Evolutionary conservation across 140 eudicot genomes (phyloP).

Genomic region (Oenanthe javanica): DNA sequence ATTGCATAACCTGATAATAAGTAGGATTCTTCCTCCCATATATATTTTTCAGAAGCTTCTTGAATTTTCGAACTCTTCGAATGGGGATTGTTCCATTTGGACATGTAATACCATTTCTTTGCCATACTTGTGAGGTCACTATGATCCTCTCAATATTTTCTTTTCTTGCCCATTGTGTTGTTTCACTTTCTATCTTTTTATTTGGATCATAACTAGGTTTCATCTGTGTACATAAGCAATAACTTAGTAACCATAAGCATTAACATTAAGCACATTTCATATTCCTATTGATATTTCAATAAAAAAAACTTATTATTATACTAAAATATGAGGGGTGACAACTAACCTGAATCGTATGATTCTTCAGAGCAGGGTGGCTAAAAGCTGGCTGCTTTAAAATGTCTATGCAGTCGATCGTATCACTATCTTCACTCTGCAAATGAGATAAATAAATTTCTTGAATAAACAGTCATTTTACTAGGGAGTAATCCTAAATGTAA

Average conservation of each 20-base stretch:
- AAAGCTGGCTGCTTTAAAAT: constrained; percentile 66
- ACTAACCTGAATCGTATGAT: constrained; percentile 59
- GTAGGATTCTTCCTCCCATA: constrained; percentile 32
- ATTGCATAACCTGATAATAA: constrained; percentile 7
- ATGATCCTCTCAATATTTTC: constrained; percentile 13
- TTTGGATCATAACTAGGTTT: constrained; percentile 25
- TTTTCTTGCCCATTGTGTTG: constrained; percentile 14
- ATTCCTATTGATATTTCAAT: neutral
- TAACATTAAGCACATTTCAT: too few relatives aligned
- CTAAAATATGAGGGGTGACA: neutral
- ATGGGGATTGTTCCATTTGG: constrained; percentile 70
- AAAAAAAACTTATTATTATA: neutral
- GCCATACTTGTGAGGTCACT: constrained; percentile 54
- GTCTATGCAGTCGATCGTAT: constrained; percentile 61
- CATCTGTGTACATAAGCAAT: constrained; percentile 27
- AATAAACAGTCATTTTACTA: neutral
- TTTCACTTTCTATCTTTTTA: constrained; percentile 11
- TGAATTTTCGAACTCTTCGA: constrained; percentile 24
- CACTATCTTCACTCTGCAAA: constrained; percentile 69
- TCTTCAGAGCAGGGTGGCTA: constrained; percentile 49
- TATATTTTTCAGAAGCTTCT: neutral
- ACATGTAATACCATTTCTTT: constrained; percentile 49
- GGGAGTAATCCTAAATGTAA: too few relatives aligned
- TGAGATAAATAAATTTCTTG: neutral
- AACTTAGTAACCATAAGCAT: neutral